These are phyloP conservation scores for Sclerotinia subarctica DNA, from an alignment of 2,329 filamentous ascomycete genomes.

Conservation along the genomic window DNA sequence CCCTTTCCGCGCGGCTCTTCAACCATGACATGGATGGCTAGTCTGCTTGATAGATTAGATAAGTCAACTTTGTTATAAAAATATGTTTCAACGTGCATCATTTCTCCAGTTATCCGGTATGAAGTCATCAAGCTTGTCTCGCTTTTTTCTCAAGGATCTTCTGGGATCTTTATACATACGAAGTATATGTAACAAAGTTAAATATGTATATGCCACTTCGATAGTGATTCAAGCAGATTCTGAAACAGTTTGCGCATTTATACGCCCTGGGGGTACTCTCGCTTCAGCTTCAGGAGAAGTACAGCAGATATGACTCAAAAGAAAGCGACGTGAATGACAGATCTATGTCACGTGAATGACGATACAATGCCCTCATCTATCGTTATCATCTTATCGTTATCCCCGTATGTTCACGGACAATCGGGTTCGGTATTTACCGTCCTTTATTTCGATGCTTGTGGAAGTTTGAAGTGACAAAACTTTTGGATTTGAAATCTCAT, in stretches of 20 bases:
- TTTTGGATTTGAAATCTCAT: constrained; percentile 2
- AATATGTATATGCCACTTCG: background rate
- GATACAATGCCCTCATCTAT: background rate
- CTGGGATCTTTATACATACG: background rate
- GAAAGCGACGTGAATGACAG: background rate
- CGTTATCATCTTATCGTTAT: constrained; percentile 1
- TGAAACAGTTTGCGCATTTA: background rate
- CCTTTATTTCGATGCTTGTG: constrained; percentile 12
- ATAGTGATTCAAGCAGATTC: background rate
- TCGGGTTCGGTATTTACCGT: constrained; percentile 13
- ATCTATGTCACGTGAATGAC: background rate
- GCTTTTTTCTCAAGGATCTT: background rate
- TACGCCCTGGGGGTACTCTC: background rate
- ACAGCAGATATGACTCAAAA: background rate
- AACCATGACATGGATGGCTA: constrained; percentile 1
- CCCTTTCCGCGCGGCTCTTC: constrained; percentile 3
- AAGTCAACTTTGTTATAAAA: background rate
- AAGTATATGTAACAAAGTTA: no score
- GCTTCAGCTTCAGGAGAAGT: background rate
- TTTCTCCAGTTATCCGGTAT: background rate
- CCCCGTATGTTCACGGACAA: background rate
- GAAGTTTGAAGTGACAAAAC: constrained; percentile 19
- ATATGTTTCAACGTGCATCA: background rate
- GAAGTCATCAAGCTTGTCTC: background rate
- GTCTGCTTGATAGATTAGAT: background rate